phyloP scores from a whole-genome alignment of 768 basidiomycete genomes.

The Mycena amicta region DNA sequence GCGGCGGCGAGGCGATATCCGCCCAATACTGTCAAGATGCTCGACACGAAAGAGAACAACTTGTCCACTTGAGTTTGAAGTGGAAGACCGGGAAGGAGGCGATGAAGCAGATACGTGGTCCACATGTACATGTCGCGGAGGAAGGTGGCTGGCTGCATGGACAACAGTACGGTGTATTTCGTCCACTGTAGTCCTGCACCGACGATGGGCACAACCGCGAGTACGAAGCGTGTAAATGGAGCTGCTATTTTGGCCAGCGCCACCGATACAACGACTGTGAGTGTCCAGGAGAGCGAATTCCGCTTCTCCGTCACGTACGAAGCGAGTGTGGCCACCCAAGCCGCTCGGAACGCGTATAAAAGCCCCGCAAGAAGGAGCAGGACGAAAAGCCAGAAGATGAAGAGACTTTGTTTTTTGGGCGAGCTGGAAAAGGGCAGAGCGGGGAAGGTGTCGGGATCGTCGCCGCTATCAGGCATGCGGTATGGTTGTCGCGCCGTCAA shows the following conservation, averaged over 20 bases:
- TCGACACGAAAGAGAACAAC: slow-evolving; percentile 2
- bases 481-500: slow-evolving; percentile 18
- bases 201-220: slow-evolving; percentile 1
- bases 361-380: slow-evolving; percentile 1
- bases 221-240: slow-evolving; percentile 7
- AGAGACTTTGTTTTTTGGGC: slow-evolving; percentile 17
- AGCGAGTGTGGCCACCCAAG: slow-evolving; percentile 5
- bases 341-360: slow-evolving; percentile 5
- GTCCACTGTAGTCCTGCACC: background rate
- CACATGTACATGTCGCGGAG: background rate
- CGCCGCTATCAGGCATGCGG: slow-evolving; percentile 14
- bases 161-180: background rate
- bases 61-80: slow-evolving; percentile 4
- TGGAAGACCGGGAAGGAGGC: slow-evolving; percentile 7
- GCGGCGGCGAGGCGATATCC: slow-evolving; percentile 16
- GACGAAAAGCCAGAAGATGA: slow-evolving; percentile 17
- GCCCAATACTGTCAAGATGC: slow-evolving; percentile 3
- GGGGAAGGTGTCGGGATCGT: slow-evolving; percentile 8
- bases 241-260: slow-evolving; percentile 8
- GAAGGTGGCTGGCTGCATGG: background rate
- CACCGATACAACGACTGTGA: slow-evolving; percentile 7
- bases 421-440: slow-evolving; percentile 11
- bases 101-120: slow-evolving; percentile 5
- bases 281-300: slow-evolving; percentile 8
- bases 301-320: slow-evolving; percentile 8